Percentiles rank a stretch among this genome's conserved stretches.
These are phyloP conservation scores for Monosporozyma siamensis DNA, from an alignment of 805 yeast genomes.

Conservation along the genomic window DNA sequence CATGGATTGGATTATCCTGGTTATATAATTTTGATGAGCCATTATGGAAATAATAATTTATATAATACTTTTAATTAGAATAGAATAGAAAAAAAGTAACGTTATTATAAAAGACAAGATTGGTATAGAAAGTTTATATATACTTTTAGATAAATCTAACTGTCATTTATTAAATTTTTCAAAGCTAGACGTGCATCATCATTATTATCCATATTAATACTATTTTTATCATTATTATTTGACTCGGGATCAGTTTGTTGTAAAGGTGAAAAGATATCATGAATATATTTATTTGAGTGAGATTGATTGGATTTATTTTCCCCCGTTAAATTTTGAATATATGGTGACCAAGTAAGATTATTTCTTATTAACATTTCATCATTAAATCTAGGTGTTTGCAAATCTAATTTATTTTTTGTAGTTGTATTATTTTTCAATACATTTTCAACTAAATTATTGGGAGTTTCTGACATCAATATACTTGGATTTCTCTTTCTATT, in stretches of 20 bases:
- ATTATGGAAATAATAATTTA: slow-evolving; percentile 37
- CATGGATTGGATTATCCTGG: slow-evolving; percentile 90
- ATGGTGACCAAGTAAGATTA: background rate
- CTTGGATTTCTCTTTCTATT: slow-evolving; percentile 9
- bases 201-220: background rate
- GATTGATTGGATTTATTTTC: background rate
- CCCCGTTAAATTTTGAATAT: background rate
- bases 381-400: background rate
- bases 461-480: slow-evolving; percentile 1
- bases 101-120: too few species aligned
- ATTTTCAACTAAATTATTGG: background rate
- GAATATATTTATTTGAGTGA: background rate
- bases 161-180: slow-evolving; percentile 20
- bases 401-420: background rate
- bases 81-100: background rate
- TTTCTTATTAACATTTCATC: slow-evolving; percentile 1
- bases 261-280: background rate
- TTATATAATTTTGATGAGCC: slow-evolving; percentile 74
- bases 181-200: slow-evolving; percentile 29
- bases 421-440: background rate
- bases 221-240: background rate
- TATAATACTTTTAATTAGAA: background rate
- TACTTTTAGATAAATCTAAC: background rate
- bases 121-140: background rate
- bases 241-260: background rate